Base-by-base conservation (phyloP, 2,329 filamentous ascomycete species). In the Truncatella angustata region DNA sequence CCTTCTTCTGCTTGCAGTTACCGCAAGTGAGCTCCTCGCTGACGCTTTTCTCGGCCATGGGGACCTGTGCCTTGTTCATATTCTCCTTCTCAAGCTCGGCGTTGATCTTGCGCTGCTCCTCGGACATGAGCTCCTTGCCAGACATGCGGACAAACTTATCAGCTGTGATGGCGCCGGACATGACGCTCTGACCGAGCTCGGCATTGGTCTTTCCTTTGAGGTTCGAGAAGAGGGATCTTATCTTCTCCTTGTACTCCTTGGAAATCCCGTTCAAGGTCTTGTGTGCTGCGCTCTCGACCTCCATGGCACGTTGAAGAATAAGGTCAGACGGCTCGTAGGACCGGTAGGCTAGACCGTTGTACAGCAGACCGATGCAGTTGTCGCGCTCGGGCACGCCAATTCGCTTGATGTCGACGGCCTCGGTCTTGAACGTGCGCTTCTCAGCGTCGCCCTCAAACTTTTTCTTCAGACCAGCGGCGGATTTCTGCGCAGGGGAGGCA, bases 31-130 rank as follows among this genome's bases (percentile, higher is more conserved):
- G 80, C 52, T 87, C 90, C 67, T 88, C 87, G 68, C 87, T 91
- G 73, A 97, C 91, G 67, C 88, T 92, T 80, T 91, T 94, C 73
- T 96, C 88, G 16, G 85, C 88, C 78, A 92, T 88, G 52, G 93
- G 90, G 10, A 96, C 92, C 85, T 97, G 95, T 1, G 94, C 91
- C 72, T 93, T 91, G 76, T 91, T 91, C 89, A 97, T 92, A 72
- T 99, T 99, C 73, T 97, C 91, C 72, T 89, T 85, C 67, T 91
- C 81, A 47, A 96, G 80, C 69, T 85, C 84, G 60, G 82, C 76
- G 60, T 97, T 91, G 65, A 87, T 82, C 62, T 84, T 84, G 55
- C 86, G 84, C 71, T 90, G 88, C 70, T 94, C 86, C 46, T 86
- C 87, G 44, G 89, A 94, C 76, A 95, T 95, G 67, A 99, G 83